Percentiles rank a stretch among this genome's conserved stretches.
These are phyloP conservation scores for Verticillium isaacii DNA, from an alignment of 2,329 filamentous ascomycete genomes.

Conservation along the genomic window DNA sequence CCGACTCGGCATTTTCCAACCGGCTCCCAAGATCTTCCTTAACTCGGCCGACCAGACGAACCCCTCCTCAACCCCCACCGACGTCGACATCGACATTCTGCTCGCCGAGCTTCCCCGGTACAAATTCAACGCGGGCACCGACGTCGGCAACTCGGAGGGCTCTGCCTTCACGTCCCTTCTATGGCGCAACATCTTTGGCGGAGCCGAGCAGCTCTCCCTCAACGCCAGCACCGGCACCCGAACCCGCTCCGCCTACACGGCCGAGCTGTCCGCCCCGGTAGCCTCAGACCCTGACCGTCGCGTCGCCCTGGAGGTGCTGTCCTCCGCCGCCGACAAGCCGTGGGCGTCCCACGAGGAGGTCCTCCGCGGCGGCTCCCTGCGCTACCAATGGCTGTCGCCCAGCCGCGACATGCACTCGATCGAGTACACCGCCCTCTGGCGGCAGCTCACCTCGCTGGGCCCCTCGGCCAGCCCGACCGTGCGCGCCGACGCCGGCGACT, in stretches of 20 bases:
- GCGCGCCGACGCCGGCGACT: constrained; percentile 81
- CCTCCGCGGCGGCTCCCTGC: constrained; percentile 70
- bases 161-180: constrained; percentile 86
- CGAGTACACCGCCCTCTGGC: constrained; percentile 77
- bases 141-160: constrained; percentile 89
- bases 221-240: constrained; percentile 87
- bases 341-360: constrained; percentile 95
- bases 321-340: constrained; percentile 79
- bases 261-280: constrained; percentile 77
- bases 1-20: constrained; percentile 86
- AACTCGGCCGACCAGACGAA: constrained; percentile 68
- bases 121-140: constrained; percentile 89
- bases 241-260: constrained; percentile 87
- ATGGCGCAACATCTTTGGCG: constrained; percentile 89
- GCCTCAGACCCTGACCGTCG: constrained; percentile 74
- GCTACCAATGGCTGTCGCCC: constrained; percentile 58
- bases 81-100: constrained; percentile 78
- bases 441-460: constrained; percentile 78
- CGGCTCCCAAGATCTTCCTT: constrained; percentile 76
- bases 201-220: constrained; percentile 82
- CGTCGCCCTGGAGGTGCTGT: constrained; percentile 73
- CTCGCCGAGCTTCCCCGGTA: constrained; percentile 79
- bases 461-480: constrained; percentile 75
- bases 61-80: constrained; percentile 65
- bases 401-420: constrained; percentile 68